Base-by-base conservation (phyloP, 2,329 filamentous ascomycete species). In the Aquanectria penicillioides region DNA sequence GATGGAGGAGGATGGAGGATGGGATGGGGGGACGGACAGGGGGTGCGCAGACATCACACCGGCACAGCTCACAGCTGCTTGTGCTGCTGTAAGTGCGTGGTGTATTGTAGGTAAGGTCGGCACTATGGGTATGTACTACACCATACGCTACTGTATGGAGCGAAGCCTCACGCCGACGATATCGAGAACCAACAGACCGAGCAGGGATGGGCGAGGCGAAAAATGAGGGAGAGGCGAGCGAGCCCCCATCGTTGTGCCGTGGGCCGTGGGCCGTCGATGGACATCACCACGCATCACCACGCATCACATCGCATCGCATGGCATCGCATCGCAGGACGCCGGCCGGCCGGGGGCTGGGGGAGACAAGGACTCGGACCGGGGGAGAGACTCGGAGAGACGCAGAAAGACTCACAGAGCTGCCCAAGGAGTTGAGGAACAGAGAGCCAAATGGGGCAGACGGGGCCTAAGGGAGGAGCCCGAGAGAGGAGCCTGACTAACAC, bases 1-100 rank as follows among this genome's bases (percentile, higher is more conserved):
- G 34, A 50, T 62, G 55, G 44, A 49, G 55, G 56, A 33, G 52
- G n/a, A 34, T 28, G 55, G 55, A 43, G 46, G 57, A 15, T 17
- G 40, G 40, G 25, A 10, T 4, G 9, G 12, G 23, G 22, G 38
- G 20, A n/a, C 8, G 40, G 40, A 25, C 15, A 18, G 34, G 34
- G 5, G 13, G 12, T 37, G 4, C 13, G 31, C 31, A 33, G 15
- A 36, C 22, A 50, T 36, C 50, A 53, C 50, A 37, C 50, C 50
- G 50, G 38, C 28, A 36, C 50, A 20, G 38, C 50, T 36, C 34
- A 29, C 28, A 13, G 28, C n/a, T n/a, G n/a, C n/a, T n/a, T n/a
- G n/a, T n/a, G n/a, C n/a, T n/a, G n/a, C n/a, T n/a, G n/a, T n/a
- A n/a, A n/a, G n/a, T n/a, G n/a, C n/a, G n/a, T n/a, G n/a, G n/a